A percentile compares a stretch with the other conserved stretches of the same genome.
phyloP scores from a whole-genome alignment of 805 yeast genomes.

The Yarrowia sp. region DNA sequence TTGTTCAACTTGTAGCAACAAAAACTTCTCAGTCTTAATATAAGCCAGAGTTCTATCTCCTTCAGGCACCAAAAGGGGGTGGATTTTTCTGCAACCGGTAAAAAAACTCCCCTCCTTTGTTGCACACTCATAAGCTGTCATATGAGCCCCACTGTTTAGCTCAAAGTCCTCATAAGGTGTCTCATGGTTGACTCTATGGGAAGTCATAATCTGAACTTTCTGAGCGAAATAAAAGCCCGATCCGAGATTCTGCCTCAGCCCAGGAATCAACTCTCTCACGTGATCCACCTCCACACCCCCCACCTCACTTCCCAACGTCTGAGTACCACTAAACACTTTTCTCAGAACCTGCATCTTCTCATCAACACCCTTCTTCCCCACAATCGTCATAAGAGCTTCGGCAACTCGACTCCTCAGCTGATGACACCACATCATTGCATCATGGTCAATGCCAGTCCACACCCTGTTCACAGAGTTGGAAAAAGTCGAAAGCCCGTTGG shows the following conservation, averaged over 20 bases:
- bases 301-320: constrained; percentile 41
- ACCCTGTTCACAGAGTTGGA: constrained; percentile 88
- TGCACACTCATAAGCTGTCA: background rate
- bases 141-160: background rate
- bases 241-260: background rate
- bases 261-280: constrained; percentile 38
- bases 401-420: constrained; percentile 77
- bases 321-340: constrained; percentile 50
- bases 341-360: constrained; percentile 67
- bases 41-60: background rate
- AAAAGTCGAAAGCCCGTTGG: constrained; percentile 81
- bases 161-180: background rate
- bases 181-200: background rate
- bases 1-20: background rate
- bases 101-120: too few species aligned
- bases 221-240: constrained; percentile 37
- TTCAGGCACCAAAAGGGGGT: background rate
- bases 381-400: constrained; percentile 62
- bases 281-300: constrained; percentile 18
- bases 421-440: constrained; percentile 96
- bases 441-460: constrained; percentile 93
- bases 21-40: background rate
- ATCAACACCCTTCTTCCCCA: constrained; percentile 55
- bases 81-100: constrained; percentile 18
- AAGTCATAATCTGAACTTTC: constrained; percentile 39